These are phyloP conservation scores for Auricularia sp. DNA, from an alignment of 768 basidiomycete genomes.

Conservation along the genomic window DNA sequence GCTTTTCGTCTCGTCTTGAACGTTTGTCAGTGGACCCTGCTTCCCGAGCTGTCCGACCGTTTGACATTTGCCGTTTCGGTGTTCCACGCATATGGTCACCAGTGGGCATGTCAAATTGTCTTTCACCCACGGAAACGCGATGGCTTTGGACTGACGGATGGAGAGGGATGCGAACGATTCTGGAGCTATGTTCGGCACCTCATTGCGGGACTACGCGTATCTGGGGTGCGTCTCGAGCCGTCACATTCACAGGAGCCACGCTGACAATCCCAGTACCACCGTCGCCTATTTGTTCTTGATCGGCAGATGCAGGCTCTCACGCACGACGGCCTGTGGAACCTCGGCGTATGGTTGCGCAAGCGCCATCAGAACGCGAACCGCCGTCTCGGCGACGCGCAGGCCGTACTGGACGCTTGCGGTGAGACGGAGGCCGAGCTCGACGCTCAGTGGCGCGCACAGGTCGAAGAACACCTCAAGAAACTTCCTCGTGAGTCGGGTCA, in stretches of 20 bases:
- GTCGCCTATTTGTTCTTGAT: not conserved
- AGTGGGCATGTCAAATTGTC: conserved; percentile 27
- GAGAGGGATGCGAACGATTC: conserved; percentile 25
- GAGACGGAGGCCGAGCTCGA: not conserved
- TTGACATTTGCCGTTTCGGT: conserved; percentile 23
- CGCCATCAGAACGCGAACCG: not conserved
- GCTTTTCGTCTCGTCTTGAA: too few species aligned
- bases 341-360: not conserved
- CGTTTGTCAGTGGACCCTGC: not conserved
- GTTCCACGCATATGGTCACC: conserved; percentile 31
- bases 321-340: too few species aligned
- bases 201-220: conserved; percentile 13
- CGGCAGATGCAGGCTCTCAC: not conserved
- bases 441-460: not conserved
- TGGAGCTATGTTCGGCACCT: conserved; percentile 26
- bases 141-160: conserved; percentile 25
- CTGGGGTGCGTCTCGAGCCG: not conserved
- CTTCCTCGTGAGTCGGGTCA: not conserved
- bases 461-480: not conserved
- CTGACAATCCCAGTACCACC: not conserved
- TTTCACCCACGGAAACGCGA: conserved; percentile 23
- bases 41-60: conserved; percentile 2
- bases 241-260: not conserved
- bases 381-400: not conserved
- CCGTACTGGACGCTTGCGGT: too few species aligned